Evolutionary conservation across 2,329 filamentous ascomycete species (phyloP).

Genomic region (Dactylellina leptospora): DNA sequence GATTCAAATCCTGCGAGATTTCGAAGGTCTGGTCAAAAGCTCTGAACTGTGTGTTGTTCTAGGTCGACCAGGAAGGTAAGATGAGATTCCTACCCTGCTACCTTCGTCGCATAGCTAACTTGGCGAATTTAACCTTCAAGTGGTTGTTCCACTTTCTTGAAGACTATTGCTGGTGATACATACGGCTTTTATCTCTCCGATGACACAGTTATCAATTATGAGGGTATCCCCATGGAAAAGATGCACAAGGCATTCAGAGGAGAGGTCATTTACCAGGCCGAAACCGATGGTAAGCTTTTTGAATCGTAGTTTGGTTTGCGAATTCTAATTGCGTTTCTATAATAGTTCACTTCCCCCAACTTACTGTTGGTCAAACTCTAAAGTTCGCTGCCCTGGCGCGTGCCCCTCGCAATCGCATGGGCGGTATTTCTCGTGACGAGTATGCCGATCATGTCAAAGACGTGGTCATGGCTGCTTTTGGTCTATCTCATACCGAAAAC

Average conservation of each 20-base stretch:
- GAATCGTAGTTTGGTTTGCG: constrained; percentile 78
- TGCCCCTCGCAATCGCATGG: constrained; percentile 72
- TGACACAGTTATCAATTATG: constrained; percentile 80
- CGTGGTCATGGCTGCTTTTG: constrained; percentile 76
- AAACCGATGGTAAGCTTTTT: constrained; percentile 81
- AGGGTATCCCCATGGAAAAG: constrained; percentile 63
- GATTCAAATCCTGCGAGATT: constrained; percentile 71
- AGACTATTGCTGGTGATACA: constrained; percentile 77
- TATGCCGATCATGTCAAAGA: constrained; percentile 71
- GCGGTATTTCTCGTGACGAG: constrained; percentile 70
- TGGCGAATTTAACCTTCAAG: no score
- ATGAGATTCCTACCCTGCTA: background rate
- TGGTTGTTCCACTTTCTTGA: constrained; percentile 84
- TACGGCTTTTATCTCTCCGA: constrained; percentile 79
- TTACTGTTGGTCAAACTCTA: constrained; percentile 78
- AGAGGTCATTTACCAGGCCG: constrained; percentile 79
- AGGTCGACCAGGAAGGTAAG: constrained; percentile 69
- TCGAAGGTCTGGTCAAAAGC: constrained; percentile 72
- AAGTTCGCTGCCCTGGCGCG: constrained; percentile 75
- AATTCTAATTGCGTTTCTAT: constrained; percentile 65
- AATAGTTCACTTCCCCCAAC: constrained; percentile 69
- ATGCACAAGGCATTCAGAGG: constrained; percentile 72
- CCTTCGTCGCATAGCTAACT: no score
- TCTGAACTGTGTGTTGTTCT: constrained; percentile 81
- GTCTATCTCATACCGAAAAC: constrained; percentile 74